phyloP scores from a whole-genome alignment of 768 basidiomycete genomes.

The Leccinum longicurvipes region DNA sequence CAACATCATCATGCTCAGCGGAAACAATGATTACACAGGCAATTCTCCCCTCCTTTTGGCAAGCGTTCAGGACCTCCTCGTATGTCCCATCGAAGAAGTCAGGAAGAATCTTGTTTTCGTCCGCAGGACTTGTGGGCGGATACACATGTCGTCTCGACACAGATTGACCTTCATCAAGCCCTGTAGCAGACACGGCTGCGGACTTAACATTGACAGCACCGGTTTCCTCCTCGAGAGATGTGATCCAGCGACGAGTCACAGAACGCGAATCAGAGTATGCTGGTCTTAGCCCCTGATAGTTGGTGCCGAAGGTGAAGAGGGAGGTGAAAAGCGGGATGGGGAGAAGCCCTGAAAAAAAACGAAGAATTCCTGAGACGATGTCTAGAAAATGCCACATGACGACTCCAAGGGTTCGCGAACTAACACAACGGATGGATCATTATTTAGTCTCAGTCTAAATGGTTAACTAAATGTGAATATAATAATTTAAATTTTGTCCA shows the following conservation, averaged over 20 bases:
- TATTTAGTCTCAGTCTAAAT: no score
- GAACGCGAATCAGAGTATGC: conserved; percentile 41
- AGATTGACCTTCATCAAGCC: conserved; percentile 44
- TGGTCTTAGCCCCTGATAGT: conserved; percentile 39
- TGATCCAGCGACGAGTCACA: conserved; percentile 73
- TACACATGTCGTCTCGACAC: conserved; percentile 33
- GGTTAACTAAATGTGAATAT: no score
- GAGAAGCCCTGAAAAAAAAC: conserved; percentile 63
- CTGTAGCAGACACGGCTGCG: conserved; percentile 34
- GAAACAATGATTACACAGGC: conserved; percentile 82
- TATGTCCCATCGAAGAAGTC: conserved; percentile 82
- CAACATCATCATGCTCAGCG: conserved; percentile 85
- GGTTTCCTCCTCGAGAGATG: conserved; percentile 80
- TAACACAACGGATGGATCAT: no score
- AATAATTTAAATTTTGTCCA: no score
- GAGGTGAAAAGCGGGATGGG: conserved; percentile 65
- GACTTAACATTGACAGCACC: conserved; percentile 62
- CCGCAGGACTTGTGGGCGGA: conserved; percentile 25
- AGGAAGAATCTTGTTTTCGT: conserved; percentile 56
- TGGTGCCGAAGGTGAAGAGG: conserved; percentile 43
- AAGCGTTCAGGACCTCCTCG: conserved; percentile 68
- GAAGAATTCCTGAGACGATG: conserved; percentile 49
- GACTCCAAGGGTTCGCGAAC: no score
- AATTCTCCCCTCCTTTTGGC: conserved; percentile 69
- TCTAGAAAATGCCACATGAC: background rate